Percentiles rank a stretch among this genome's conserved stretches.
phyloP scores from a whole-genome alignment of 225 moss, liverwort and hornwort species.

The Physcomitrellopsis africana region DNA sequence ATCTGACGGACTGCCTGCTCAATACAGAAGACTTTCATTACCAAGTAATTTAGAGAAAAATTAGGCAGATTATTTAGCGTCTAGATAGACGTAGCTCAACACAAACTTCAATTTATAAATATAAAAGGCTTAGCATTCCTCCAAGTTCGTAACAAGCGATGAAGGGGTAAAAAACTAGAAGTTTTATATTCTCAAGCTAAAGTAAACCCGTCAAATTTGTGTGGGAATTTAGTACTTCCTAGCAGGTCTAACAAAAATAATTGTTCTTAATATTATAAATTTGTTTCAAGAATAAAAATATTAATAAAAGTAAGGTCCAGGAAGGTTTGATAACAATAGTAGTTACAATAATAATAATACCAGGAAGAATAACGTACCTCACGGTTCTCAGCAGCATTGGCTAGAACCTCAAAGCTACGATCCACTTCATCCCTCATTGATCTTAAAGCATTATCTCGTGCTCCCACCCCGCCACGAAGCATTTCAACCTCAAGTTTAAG shows the following conservation, averaged over 20 bases:
- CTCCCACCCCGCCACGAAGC: constrained; percentile 79
- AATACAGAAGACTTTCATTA: constrained; percentile 28
- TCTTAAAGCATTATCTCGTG: constrained; percentile 70
- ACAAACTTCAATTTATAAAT: constrained; percentile 11
- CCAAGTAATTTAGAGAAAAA: constrained; percentile 7
- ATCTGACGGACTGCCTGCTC: constrained; percentile 67
- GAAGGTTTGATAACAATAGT: not conserved
- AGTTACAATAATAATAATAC: constrained; percentile 20
- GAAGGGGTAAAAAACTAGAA: not conserved
- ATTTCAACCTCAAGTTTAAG: constrained; percentile 61
- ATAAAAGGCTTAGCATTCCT: not conserved
- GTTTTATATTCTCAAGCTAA: not conserved
- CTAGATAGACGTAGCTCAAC: not conserved
- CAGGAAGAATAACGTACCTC: constrained; percentile 57
- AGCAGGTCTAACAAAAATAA: not conserved
- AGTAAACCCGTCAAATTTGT: not conserved
- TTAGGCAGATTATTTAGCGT: not conserved
- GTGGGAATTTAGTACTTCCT: not conserved
- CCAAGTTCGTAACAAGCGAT: not conserved
- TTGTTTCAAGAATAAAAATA: too few relatives aligned
- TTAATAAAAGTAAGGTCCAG: constrained; percentile 4
- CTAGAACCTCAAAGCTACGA: constrained; percentile 64
- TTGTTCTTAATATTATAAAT: too few relatives aligned
- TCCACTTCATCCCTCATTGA: constrained; percentile 88
- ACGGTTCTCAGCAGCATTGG: constrained; percentile 66